phyloP scores from a whole-genome alignment of 2,329 filamentous ascomycete species.

The Botrytis sinoallii region DNA sequence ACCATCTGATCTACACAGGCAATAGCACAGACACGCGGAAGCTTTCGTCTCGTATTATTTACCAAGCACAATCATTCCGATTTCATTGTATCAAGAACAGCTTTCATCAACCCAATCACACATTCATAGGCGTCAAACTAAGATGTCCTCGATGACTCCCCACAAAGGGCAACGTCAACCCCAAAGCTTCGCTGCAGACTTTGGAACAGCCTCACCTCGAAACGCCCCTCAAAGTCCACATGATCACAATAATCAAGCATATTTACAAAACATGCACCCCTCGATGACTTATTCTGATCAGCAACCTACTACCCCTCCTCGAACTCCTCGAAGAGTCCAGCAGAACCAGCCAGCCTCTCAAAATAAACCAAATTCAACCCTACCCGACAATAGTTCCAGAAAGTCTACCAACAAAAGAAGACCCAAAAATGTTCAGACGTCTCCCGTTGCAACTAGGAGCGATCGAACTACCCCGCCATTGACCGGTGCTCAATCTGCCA shows the following conservation, averaged over 20 bases:
- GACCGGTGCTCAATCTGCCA: conserved; percentile 29
- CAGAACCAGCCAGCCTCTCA: conserved; percentile 24
- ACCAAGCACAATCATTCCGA: neutral
- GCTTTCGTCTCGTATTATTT: neutral
- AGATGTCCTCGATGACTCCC: conserved; percentile 46
- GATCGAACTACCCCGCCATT: conserved; percentile 33
- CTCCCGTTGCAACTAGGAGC: conserved; percentile 31
- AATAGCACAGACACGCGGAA: conserved; percentile 1
- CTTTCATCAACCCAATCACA: conserved; percentile 29
- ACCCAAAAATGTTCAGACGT: conserved; percentile 35
- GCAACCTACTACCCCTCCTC: conserved; percentile 36
- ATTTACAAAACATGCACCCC: conserved; percentile 38
- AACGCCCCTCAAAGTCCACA: conserved; percentile 46
- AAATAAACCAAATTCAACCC: conserved; percentile 24
- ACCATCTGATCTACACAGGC: neutral
- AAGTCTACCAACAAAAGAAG: conserved; percentile 36
- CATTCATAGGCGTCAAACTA: conserved; percentile 48
- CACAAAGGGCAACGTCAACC: conserved; percentile 39
- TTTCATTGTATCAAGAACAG: neutral
- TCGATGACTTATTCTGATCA: conserved; percentile 27
- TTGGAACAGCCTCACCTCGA: conserved; percentile 30
- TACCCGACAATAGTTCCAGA: conserved; percentile 33
- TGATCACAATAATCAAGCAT: conserved; percentile 42
- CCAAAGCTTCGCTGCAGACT: conserved; percentile 31
- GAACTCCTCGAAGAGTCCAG: conserved; percentile 35